Base-by-base conservation (phyloP, 495 filamentous ascomycete genomes). In the Tuber microsphaerosporum region DNA sequence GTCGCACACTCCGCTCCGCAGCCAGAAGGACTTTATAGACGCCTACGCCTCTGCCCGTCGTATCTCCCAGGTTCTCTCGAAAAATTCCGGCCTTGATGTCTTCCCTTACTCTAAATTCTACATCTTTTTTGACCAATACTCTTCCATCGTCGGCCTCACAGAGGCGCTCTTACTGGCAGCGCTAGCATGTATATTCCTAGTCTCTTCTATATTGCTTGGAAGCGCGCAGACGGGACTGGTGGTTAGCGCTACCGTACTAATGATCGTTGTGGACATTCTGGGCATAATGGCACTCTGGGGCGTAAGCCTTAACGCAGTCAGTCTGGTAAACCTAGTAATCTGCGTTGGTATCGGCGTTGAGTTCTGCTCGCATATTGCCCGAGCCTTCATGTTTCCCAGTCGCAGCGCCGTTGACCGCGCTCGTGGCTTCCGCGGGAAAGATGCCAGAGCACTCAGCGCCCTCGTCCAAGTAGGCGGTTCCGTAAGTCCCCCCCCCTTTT, bases 111-210 rank as follows among this genome's bases (percentile, higher is more conserved):
- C 91, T 65, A 91, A 97, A 79, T 94, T 95, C 83, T 99, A 99
- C 85, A 94, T 99, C 80, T 99, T 97, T 88, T 98, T 99, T 83
- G 94, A 99, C 85, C 95, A 97, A 82, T 99, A 99, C 83, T 87
- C 92, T 2, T 88, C 89, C 74, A 97, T 99, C 77, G 90, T 95
- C 45, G 86, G 85, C 41, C 88, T 97, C 7, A 92, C 95, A 0
- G 90, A 88, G 8, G 88, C 91, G 1, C 88, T 99, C 12, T 87
- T 99, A 73, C 90, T 93, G 48, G 91, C 91, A 8, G 95, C 93
- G 0, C 86, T 97, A 34, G 92, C 86, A 41, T 91, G 94, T 77
- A 94, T 97, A 76, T 91, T 97, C 75, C 75, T 91, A 43, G 86
- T 98, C 72, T 90, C 92, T 4, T 89, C 90, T 31, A 77, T 91